Evolutionary conservation across 1,284 basidiomycete species (phyloP), one percentile per base, ranked within the genome.

Genomic region (Cryptococcus neoformans): DNA sequence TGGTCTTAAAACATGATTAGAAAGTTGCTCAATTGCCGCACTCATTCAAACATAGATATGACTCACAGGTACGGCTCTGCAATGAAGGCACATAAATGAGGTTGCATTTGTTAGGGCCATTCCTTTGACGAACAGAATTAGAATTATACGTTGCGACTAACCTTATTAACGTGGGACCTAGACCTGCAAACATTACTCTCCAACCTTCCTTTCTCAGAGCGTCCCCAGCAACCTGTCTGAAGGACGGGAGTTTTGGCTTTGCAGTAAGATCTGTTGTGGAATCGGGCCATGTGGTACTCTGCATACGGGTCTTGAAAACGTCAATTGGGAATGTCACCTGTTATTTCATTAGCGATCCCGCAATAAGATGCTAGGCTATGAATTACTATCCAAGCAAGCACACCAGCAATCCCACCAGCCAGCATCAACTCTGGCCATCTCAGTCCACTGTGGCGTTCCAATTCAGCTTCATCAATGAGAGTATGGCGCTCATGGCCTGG

Each of bases 231-330:
- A 70, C 65, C 6, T 53, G 49, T 55, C 57, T 21, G 54, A 54
- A 39, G 49, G 59, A 40, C 40, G 42, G 44, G 45, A 49, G 16
- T 14, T 38, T 11, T 5, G 46, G 17, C 34, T 55, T 14, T 34
- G 14, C n/a, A 14, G 5, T 21, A 11, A 12, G 11, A 12, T 16
- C 11, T 39, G 21, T 1, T 17, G 6, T n/a, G 36, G 9, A 38
- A 3, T 51, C 53, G 37, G 53, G 56, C 68, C 55, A 68, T 35
- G 59, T 51, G 35, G 55, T 59, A 16, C 64, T 83, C 73, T 94
- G 90, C 66, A 92, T 84, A 2, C 90, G 83, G 6, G 91, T 92
- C 78, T 93, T 93, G 62, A 92, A 81, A 5, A 92, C 87, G 67
- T 93, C 90, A 55, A 92, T 80, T 1, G 89, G 88, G 75, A 93